Base-by-base conservation (phyloP, 2,329 filamentous ascomycete genomes). In the Alternaria tenuissima region DNA sequence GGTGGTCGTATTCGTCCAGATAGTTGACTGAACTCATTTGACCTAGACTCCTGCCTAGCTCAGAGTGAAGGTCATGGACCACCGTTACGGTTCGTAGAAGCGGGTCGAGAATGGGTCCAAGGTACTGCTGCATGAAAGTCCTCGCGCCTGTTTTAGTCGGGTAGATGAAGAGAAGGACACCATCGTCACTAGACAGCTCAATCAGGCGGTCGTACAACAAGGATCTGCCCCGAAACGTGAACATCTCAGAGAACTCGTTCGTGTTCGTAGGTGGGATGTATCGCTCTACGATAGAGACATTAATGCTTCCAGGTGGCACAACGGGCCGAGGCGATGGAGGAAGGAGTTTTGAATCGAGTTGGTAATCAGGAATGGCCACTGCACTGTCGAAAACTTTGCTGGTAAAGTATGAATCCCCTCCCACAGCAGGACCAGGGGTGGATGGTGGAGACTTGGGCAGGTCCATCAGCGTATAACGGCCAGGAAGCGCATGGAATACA, bases 211-310 rank as follows among this genome's bases (percentile, higher is more conserved):
- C 87, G 41, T 87, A 83, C 1, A 90, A 79, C 49, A 87, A 80
- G 0, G 87, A 89, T 5, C 71, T 71, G 5, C 85, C 83, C 44
- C 79, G 81, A 3, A 81, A 76, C 16, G 79, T 81, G 72, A 89
- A 89, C 69, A 89, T 83, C 63, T 87, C 84, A 32, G 80, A 76
- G 60, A 87, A 88, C 69, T 90, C 88, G 65, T 86, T 82, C 1
- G 78, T 70, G 22, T 83, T 87, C 0, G 86, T 83, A 3, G 88
- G 87, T 18, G 88, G 88, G n/a, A 90, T 86, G 72, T 88, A 89
- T 38, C 88, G 84, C 75, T 90, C 88, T 4, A 89, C 81, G 12
- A 89, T 81, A 2, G 87, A 86, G 41, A 89, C 79, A 55, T 89
- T 83, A 62, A 89, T 85, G 51, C 84, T 87, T 18, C 82, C 83